A percentile compares a stretch with the other conserved stretches of the same genome.
These are phyloP conservation scores for Leptographium galeiforme DNA, from an alignment of 2,329 filamentous ascomycete species.

Conservation along the genomic window DNA sequence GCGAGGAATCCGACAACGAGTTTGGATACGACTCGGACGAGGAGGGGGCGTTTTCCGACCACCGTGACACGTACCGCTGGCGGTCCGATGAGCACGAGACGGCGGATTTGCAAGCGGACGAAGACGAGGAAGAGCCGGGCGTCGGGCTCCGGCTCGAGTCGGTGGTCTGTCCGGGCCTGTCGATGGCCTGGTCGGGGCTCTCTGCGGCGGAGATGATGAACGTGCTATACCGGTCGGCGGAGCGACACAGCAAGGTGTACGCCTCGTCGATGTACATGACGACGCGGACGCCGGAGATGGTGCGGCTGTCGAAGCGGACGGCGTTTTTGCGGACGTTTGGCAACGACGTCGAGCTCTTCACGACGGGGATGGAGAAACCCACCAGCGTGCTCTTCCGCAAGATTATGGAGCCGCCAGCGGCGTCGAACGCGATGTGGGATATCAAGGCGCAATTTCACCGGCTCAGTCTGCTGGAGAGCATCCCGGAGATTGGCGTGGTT, in stretches of 20 bases:
- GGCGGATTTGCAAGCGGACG: background rate
- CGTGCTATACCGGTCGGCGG: background rate
- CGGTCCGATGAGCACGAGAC: background rate
- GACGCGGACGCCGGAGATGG: constrained; percentile 2
- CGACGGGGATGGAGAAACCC: constrained; percentile 14
- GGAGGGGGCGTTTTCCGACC: background rate
- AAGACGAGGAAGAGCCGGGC: background rate
- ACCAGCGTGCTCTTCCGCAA: constrained; percentile 17
- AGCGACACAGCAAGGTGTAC: background rate
- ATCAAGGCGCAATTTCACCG: constrained; percentile 23
- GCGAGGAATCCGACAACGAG: background rate
- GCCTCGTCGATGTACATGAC: constrained; percentile 1
- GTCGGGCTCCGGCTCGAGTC: background rate
- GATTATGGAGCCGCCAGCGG: constrained; percentile 18
- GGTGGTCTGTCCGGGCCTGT: constrained; percentile 8
- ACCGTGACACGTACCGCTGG: background rate
- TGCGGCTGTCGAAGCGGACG: constrained; percentile 10
- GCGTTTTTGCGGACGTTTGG: constrained; percentile 34
- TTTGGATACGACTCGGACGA: background rate
- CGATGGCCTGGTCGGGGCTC: background rate
- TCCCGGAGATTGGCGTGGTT: constrained; percentile 59
- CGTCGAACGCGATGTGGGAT: constrained; percentile 17
- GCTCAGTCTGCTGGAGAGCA: constrained; percentile 48
- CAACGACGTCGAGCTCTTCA: constrained; percentile 33
- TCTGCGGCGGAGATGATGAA: background rate